Conservation (phyloP, 2,329 filamentous ascomycete species). For the Pseudocercospora fuligena region DNA sequence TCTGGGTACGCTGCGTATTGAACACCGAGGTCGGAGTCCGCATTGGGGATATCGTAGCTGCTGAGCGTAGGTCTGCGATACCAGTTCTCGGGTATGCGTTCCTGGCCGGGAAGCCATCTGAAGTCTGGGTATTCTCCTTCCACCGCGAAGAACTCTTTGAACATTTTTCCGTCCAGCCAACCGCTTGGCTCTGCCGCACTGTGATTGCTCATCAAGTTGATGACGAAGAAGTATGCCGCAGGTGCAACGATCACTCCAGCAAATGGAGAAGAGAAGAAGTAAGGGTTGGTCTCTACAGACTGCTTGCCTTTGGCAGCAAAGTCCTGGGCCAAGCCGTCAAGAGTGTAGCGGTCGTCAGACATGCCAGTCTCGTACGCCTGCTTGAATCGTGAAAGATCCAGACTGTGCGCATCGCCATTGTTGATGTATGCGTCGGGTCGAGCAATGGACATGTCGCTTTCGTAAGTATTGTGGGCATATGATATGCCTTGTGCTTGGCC, state of each 20-base stretch:
- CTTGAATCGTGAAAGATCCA: conserved; percentile 30
- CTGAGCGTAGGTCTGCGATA: conserved; percentile 11
- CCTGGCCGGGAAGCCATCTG: conserved; percentile 31
- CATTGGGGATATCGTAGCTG: conserved; percentile 18
- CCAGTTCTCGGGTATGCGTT: conserved; percentile 38
- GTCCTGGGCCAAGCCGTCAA: conserved; percentile 27
- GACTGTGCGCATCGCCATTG: conserved; percentile 32
- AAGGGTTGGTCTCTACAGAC: conserved; percentile 39
- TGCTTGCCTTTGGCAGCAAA: conserved; percentile 27
- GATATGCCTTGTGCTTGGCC: conserved; percentile 34
- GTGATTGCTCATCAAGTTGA: conserved; percentile 37
- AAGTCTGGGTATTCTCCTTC: conserved; percentile 32
- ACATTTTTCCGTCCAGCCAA: conserved; percentile 30
- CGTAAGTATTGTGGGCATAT: conserved; percentile 42
- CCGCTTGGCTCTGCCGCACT: conserved; percentile 30
- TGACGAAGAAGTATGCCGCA: conserved; percentile 37
- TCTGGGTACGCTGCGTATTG: conserved; percentile 32
- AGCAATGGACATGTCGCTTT: conserved; percentile 37
- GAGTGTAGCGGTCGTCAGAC: conserved; percentile 28
- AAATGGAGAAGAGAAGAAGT: conserved; percentile 41
- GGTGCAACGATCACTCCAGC: conserved; percentile 32
- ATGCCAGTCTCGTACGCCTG: conserved; percentile 26
- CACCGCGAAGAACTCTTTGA: conserved; percentile 35
- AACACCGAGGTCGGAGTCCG: conserved; percentile 16
- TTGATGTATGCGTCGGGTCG: conserved; percentile 33